phyloP scores from a whole-genome alignment of 2,329 filamentous ascomycete species.

The Tothia fuscella region DNA sequence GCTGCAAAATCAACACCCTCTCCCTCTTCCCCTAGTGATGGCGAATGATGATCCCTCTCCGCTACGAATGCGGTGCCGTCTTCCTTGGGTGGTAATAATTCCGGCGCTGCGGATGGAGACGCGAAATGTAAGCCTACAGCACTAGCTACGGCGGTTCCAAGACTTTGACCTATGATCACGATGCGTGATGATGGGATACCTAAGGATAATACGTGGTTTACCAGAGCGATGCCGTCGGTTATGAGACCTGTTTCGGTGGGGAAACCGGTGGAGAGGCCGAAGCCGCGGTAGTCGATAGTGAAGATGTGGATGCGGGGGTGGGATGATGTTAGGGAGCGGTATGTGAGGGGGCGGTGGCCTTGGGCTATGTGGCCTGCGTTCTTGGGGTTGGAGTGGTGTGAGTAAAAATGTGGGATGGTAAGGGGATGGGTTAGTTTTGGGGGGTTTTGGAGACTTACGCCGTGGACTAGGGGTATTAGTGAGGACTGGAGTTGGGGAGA shows the following conservation, averaged over 20 bases:
- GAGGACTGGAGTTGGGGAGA: conserved; percentile 3
- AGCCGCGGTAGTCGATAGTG: conserved; percentile 86
- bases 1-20: conserved; percentile 55
- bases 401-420: too few species aligned
- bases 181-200: conserved; percentile 59
- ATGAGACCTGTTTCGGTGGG: conserved; percentile 75
- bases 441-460: conserved; percentile 3
- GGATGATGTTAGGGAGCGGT: conserved; percentile 64
- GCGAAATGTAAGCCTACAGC: conserved; percentile 63
- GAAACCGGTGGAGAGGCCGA: conserved; percentile 65
- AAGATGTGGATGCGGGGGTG: conserved; percentile 62
- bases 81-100: neutral
- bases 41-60: neutral
- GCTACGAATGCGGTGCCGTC: neutral
- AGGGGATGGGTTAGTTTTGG: conserved; percentile 15
- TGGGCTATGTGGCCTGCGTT: conserved; percentile 84
- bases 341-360: conserved; percentile 61
- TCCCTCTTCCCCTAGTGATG: neutral
- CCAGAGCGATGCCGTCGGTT: conserved; percentile 59
- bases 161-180: conserved; percentile 71
- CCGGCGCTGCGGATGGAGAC: neutral
- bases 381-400: too few species aligned
- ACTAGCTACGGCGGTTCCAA: conserved; percentile 74
- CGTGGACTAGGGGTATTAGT: neutral
- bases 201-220: conserved; percentile 60